phyloP scores from a whole-genome alignment of 2,329 filamentous ascomycete species.

The Thermothelomyces thermophilus region DNA sequence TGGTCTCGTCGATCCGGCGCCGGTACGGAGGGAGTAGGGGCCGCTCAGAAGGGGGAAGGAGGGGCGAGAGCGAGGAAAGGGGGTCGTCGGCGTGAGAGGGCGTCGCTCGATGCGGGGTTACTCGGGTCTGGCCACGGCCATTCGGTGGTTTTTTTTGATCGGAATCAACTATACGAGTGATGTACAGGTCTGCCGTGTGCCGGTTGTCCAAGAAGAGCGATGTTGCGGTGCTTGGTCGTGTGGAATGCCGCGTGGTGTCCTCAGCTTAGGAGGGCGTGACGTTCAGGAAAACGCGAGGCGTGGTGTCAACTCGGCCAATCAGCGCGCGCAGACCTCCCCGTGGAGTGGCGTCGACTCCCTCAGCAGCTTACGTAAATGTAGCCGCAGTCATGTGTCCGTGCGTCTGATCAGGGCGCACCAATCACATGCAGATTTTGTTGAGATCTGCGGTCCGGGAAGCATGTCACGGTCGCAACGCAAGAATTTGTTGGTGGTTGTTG shows the following conservation, averaged over 20 bases:
- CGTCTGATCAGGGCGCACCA: constrained; percentile 1
- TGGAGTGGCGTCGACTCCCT: constrained; percentile 9
- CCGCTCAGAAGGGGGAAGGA: too few species aligned
- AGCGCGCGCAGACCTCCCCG: background rate
- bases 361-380: constrained; percentile 19
- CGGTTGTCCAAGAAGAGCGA: constrained; percentile 6
- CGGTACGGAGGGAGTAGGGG: background rate
- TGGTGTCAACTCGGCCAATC: constrained; percentile 18
- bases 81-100: constrained; percentile 13
- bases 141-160: constrained; percentile 13
- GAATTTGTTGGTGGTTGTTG: background rate
- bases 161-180: constrained; percentile 1
- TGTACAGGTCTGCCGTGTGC: constrained; percentile 15
- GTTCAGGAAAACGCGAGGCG: constrained; percentile 26
- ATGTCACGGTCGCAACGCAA: background rate
- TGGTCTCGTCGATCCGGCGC: background rate
- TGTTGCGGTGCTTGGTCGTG: constrained; percentile 20
- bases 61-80: constrained; percentile 5
- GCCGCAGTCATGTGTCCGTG: constrained; percentile 10
- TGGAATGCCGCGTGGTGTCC: constrained; percentile 10
- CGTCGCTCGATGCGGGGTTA: constrained; percentile 20
- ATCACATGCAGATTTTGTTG: background rate
- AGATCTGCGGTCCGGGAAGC: background rate
- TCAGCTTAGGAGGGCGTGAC: constrained; percentile 23
- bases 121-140: constrained; percentile 12